A percentile compares a stretch with the other conserved stretches of the same genome.
These are phyloP conservation scores for Botrytis aclada DNA, from an alignment of 2,329 filamentous ascomycete species.

Conservation along the genomic window DNA sequence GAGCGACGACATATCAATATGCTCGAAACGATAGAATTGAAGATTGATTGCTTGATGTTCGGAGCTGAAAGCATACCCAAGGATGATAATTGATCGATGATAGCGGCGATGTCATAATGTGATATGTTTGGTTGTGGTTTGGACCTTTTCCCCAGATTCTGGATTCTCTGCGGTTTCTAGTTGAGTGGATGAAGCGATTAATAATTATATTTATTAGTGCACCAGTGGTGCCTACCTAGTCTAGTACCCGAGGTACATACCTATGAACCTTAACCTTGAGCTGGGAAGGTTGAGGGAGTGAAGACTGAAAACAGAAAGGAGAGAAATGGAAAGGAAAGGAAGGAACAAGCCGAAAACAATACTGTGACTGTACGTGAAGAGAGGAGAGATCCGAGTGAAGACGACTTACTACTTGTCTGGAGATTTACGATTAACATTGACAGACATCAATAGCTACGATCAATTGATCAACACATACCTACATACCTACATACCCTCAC, in stretches of 20 bases:
- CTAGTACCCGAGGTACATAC: too few species aligned
- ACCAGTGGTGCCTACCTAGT: neutral
- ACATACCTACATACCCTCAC: neutral
- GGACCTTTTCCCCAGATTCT: neutral
- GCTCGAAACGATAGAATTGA: neutral
- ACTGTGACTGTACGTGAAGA: too few species aligned
- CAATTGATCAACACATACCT: neutral
- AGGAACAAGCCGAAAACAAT: neutral
- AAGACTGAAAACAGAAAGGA: neutral
- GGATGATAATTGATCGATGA: neutral
- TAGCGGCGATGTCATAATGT: neutral
- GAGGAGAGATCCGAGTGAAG: neutral
- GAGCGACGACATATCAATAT: neutral
- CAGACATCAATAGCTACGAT: neutral
- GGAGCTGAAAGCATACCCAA: neutral
- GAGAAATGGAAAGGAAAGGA: neutral
- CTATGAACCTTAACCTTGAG: neutral
- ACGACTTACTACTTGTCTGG: neutral
- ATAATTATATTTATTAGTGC: too few species aligned
- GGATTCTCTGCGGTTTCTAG: neutral
- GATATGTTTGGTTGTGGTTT: neutral
- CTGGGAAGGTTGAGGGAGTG: neutral
- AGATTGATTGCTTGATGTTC: neutral
- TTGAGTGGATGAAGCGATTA: neutral
- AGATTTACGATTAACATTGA: neutral